Evolutionary conservation across 2,329 filamentous ascomycete species (phyloP).

Genomic region (Dactylellina parvicollis): DNA sequence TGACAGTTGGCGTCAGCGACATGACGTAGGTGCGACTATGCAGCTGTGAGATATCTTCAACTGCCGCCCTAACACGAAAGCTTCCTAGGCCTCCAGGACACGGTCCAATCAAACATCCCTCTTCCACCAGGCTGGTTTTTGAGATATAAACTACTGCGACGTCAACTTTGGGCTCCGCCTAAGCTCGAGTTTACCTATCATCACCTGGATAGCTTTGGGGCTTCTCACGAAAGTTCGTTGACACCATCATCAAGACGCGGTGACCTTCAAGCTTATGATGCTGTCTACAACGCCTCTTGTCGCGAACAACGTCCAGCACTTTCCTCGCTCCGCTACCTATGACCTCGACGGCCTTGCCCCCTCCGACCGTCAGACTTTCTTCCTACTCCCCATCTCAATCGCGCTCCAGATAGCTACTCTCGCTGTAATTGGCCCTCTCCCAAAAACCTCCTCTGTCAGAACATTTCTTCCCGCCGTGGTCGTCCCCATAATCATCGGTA

Average conservation of each 20-base stretch:
- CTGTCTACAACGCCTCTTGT: constrained; percentile 33
- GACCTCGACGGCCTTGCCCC: constrained; percentile 21
- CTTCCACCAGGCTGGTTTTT: too few species aligned
- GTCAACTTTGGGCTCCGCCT: too few species aligned
- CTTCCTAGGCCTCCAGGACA: too few species aligned
- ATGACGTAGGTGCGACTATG: too few species aligned
- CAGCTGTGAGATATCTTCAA: too few species aligned
- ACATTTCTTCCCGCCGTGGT: constrained; percentile 31
- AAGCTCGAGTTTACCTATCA: too few species aligned
- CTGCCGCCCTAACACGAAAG: too few species aligned
- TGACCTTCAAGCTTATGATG: constrained; percentile 5
- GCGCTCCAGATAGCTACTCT: constrained; percentile 37
- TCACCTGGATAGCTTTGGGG: too few species aligned
- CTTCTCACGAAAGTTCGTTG: too few species aligned
- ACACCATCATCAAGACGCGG: background rate
- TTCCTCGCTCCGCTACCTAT: constrained; percentile 30
- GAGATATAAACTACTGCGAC: background rate
- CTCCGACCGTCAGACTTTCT: constrained; percentile 27
- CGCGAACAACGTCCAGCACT: constrained; percentile 39
- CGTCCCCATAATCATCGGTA: constrained; percentile 30
- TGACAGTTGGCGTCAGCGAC: too few species aligned
- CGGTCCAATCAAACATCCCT: too few species aligned
- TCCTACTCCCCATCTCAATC: constrained; percentile 34
- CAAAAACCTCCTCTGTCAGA: constrained; percentile 36
- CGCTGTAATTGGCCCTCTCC: constrained; percentile 43